A percentile compares a stretch with the other conserved stretches of the same genome.
phyloP scores from a whole-genome alignment of 2,329 filamentous ascomycete genomes.

The Phialophora tarda region DNA sequence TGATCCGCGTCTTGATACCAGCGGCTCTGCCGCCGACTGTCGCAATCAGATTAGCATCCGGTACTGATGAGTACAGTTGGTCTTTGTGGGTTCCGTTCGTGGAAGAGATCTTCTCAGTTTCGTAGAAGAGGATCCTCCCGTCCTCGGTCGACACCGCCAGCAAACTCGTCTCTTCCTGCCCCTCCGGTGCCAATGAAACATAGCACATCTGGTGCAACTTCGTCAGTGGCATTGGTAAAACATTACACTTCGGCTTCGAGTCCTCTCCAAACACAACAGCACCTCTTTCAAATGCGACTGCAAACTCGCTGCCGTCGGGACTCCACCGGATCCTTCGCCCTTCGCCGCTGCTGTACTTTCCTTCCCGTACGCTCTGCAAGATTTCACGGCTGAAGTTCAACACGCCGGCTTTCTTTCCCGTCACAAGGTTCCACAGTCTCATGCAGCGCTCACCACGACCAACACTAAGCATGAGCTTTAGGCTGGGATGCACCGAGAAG shows the following conservation, averaged over 20 bases:
- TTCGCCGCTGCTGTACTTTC: slow-evolving; percentile 77
- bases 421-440: slow-evolving; percentile 95
- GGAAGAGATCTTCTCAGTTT: slow-evolving; percentile 57
- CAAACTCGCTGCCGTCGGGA: slow-evolving; percentile 77
- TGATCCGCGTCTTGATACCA: slow-evolving; percentile 75
- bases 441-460: slow-evolving; percentile 88
- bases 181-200: slow-evolving; percentile 55
- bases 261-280: slow-evolving; percentile 80
- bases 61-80: slow-evolving; percentile 59
- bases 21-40: slow-evolving; percentile 76
- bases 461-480: slow-evolving; percentile 95
- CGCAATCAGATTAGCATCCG: slow-evolving; percentile 67
- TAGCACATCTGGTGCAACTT: slow-evolving; percentile 87
- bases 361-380: slow-evolving; percentile 76
- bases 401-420: slow-evolving; percentile 92
- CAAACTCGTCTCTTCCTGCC: slow-evolving; percentile 56
- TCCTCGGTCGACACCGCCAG: slow-evolving; percentile 88
- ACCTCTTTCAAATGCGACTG: slow-evolving; percentile 86
- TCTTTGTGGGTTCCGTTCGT: slow-evolving; percentile 48
- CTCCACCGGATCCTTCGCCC: slow-evolving; percentile 84
- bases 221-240: slow-evolving; percentile 69
- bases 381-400: slow-evolving; percentile 80
- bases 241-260: slow-evolving; percentile 76
- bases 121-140: slow-evolving; percentile 82
- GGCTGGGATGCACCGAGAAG: slow-evolving; percentile 92